Evolutionary conservation across 805 yeast genomes (phyloP).

Genomic region (Helenozyma rhizophorensis): DNA sequence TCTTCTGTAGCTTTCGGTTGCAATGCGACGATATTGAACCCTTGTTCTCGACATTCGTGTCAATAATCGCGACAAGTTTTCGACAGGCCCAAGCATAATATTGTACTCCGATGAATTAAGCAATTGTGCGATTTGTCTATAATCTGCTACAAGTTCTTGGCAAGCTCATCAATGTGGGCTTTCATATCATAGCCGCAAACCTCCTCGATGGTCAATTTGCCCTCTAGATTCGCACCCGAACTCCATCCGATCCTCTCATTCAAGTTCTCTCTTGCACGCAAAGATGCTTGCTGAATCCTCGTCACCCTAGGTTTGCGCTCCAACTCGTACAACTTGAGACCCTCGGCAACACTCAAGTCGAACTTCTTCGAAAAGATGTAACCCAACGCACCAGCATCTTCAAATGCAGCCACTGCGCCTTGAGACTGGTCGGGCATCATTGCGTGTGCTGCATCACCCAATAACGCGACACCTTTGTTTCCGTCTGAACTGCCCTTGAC

Average conservation of each 20-base stretch:
- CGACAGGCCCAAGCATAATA: no score
- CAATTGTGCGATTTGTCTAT: no score
- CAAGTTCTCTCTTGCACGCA: conserved; percentile 26
- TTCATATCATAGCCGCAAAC: conserved; percentile 29
- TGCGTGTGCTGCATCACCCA: conserved; percentile 8
- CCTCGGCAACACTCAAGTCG: conserved; percentile 17
- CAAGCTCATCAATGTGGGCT: conserved; percentile 16
- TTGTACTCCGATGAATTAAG: no score
- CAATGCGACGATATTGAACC: no score
- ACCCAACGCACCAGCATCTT: conserved; percentile 18
- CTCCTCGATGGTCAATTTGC: conserved; percentile 25
- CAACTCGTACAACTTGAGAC: conserved; percentile 19
- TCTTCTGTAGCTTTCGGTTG: no score
- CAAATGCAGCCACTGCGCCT: conserved; percentile 8
- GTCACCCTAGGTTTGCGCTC: conserved; percentile 27
- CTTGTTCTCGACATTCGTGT: no score
- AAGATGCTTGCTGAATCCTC: conserved; percentile 25
- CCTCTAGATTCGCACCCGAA: conserved; percentile 12
- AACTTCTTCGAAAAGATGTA: conserved; percentile 23
- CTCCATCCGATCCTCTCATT: conserved; percentile 30
- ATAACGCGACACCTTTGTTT: conserved; percentile 10
- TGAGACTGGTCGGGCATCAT: conserved; percentile 10
- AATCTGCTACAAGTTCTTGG: background rate
- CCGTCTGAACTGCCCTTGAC: conserved; percentile 16
- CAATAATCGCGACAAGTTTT: no score